Evolutionary conservation across 139 green algal genomes (phyloP), one percentile per base, ranked within the genome.

Genomic region (Auxenochlorella pyrenoidosa): DNA sequence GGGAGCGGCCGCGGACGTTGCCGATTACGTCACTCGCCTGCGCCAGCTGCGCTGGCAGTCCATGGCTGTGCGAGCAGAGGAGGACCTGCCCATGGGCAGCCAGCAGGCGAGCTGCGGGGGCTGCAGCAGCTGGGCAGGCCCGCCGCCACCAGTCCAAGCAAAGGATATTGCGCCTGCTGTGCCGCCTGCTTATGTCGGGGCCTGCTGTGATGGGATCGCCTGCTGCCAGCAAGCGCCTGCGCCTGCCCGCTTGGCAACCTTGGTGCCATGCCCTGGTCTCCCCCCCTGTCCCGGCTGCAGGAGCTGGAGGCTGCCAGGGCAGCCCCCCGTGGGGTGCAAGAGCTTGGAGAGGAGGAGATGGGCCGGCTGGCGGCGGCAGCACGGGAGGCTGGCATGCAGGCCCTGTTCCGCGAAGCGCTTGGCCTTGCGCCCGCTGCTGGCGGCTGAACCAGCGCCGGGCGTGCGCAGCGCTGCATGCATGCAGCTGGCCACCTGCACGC

Each of bases 271-370:
- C 54, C 15, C 54, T 24, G 54, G 54, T 24, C 54, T 63, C 2
- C 54, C 18, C 18, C 22, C 54, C 22, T 13, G 10, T 13, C 13
- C 16, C 10, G 18, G 15, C 15, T 41, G 47, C 82, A 86, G 82
- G 82, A 51, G 41, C 66, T 86, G 44, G 82, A 86, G 43, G 82
- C 82, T 26, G 65, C 32, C 19, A 47, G 82, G 59, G 54, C 24
- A 40, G 36, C 89, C 72, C 77, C 43, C 0, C 60, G 12, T 4
- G 43, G 65, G 0, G 92, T 96, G 38, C 34, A 75, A 13, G 94
- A 97, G 88, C 84, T 96, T 47, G 72, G 83, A 12, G 94, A 95
- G 80, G 89, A 86, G 40, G 92, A 93, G 34, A 91, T 97, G 93
- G 92, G 86, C n/a, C 60, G 92, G 83, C 85, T 97, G 86, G 92